Evolutionary conservation across 2,329 filamentous ascomycete species (phyloP), one percentile per base, ranked within the genome.

Genomic region (Orbilia ellipsospora): DNA sequence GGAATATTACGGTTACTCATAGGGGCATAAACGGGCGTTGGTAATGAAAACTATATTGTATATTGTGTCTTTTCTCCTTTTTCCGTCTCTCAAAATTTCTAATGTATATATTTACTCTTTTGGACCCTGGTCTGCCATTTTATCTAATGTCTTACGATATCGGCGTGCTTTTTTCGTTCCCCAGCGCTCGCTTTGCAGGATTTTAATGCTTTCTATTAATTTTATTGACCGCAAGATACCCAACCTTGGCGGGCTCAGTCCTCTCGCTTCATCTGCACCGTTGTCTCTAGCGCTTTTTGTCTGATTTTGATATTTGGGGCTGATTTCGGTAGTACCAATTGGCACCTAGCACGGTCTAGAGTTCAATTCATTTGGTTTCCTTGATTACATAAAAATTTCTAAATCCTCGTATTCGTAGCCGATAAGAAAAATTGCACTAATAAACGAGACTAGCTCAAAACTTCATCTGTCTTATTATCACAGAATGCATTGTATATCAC

Each of bases 161-260:
- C 50, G 40, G 42, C 18, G 50, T 42, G 10, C 31, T 23, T 36
- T 36, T 70, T 40, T 44, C 40, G 28, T 36, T 57, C 44, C 40
- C 28, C 15, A 69, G 65, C 65, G 50, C 57, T 69, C 66, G 66
- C 56, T 70, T 36, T 70, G 23, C 20, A 13, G 12, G 16, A 48
- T n/a, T 18, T 18, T 42, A 16, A 40, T 56, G 55, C 48, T 45
- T 18, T 31, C 15, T 15, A 15, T 63, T 50, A 13, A 36, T 52
- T 52, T 62, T 23, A 12, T 63, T 62, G n/a, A 28, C 55, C 42
- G 63, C 66, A 70, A 57, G 66, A 70, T 70, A 70, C 66, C 65
- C 66, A 36, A 28, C 50, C 54, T 42, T 56, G 28, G 56, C 26
- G 44, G 65, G 65, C 36, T 60, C 56, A 55, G 52, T 61, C 40